Evolutionary conservation across 148 eudicot species (phyloP), one percentile per base, ranked within the genome.

Genomic region (Nepenthes gracilis): DNA sequence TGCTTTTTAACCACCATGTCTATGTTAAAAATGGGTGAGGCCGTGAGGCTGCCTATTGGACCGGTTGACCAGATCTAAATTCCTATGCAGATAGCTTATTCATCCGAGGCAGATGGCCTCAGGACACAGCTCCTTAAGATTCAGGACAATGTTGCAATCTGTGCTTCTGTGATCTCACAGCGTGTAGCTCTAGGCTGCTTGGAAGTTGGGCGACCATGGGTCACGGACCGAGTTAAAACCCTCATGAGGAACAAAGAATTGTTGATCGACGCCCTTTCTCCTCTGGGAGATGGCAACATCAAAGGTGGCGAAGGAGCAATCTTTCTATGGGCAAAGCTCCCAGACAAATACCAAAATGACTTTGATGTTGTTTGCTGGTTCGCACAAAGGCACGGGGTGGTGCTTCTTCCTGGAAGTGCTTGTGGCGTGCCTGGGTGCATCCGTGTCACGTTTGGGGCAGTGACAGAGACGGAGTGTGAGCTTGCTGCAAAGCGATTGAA

Each of bases 281-380:
- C 77, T 60, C 73, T 74, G 0, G 73, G 70, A 35, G 48, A 68
- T 2, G 58, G 35, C 2, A 54, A 55, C 1, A 71, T 74, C 11
- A 69, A 64, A 61, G 77, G 77, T 7, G 77, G 77, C 2, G 47
- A 57, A 50, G 77, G 77, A 1, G 72, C 77, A 11, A 74, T 69
- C 36, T 74, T 64, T 61, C 33, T 74, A 45, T 74, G 78, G 78
- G 74, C 54, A 52, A 74, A 57, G 54, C 62, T 74, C 33, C 78
- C 78, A 0, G 64, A 74, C 1, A 58, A 32, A 15, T 69, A 52
- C 52, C n/a, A 36, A 10, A 34, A 74, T 65, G 68, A 69, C 37
- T 35, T 60, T 37, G 74, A 69, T 2, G 78, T 74, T 33, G 74
- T 74, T 13, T 13, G 62, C 9, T 74, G 78, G 78, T 60, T 74